Percentiles rank a stretch among this genome's conserved stretches.
Conservation (phyloP, 495 filamentous ascomycete genomes). For the Immersiella caudata region DNA sequence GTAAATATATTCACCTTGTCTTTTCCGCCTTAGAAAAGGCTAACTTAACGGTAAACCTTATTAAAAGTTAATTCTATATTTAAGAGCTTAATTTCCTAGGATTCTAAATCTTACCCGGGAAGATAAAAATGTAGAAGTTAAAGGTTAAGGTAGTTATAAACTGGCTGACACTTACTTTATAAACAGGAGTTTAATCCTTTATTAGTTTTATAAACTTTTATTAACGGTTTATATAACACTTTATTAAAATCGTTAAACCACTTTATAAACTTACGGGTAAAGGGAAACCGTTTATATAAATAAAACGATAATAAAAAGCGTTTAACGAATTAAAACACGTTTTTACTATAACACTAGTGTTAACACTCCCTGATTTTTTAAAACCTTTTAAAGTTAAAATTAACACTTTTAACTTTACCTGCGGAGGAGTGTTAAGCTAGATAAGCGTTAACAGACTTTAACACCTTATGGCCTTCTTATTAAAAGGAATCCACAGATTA, state of each 20-base stretch:
- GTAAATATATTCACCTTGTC: not conserved
- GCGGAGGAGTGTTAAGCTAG: not conserved
- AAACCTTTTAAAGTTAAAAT: not conserved
- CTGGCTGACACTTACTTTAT: not conserved
- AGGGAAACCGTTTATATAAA: not conserved
- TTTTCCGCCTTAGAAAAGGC: not conserved
- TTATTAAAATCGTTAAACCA: not conserved
- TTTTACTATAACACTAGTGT: not conserved
- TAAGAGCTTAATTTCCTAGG: not conserved
- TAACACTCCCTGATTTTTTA: not conserved
- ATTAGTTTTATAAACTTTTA: constrained; percentile 25
- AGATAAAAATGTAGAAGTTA: not conserved
- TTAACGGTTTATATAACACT: constrained; percentile 12
- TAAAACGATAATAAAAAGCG: not conserved
- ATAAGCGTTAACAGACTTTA: not conserved
- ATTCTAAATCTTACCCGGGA: not conserved
- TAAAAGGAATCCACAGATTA: constrained; percentile 6
- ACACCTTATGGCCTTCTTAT: constrained; percentile 12
- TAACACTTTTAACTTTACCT: not conserved
- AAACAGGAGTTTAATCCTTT: not conserved
- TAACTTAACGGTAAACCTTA: not conserved
- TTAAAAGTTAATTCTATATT: not conserved
- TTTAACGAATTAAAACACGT: constrained; percentile 1
- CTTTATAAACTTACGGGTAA: not conserved
- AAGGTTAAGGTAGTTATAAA: constrained; percentile 15